Base-by-base conservation (phyloP, 306 rosid genomes). In the Erythrophleum fordii region DNA sequence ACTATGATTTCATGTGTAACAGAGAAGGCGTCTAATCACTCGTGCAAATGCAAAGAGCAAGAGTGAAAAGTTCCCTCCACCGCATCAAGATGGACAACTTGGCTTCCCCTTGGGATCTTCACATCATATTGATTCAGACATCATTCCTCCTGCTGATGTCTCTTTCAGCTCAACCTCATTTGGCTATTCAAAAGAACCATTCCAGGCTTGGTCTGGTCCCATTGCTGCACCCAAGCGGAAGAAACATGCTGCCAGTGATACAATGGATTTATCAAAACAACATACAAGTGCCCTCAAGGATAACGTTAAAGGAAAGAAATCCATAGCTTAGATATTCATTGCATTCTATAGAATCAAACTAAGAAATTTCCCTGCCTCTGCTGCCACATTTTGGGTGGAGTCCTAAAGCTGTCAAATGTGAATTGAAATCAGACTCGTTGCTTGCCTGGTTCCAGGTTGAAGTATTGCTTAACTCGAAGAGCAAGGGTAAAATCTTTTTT, bases 11-110 rank as follows among this genome's bases (percentile, higher is more conserved):
- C 53, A 31, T 80, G 64, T 83, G 79, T 66, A 81, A 81, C 98
- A 94, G 98, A 91, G 94, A 73, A 79, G 98, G 79, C 96, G 97
- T 56, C 85, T 91, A 71, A 91, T 94, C 73, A 86, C 89, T 16
- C 98, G 90, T 73, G 92, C 94, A 82, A 92, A 94, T 71, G 98
- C 97, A 26, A 94, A 92, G 89, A 94, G 98, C 94, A 94, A 94
- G 89, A 94, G 98, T 45, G 98, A 94, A 82, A 94, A 94, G 86
- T 94, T 94, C 71, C 98, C 98, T 65, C 98, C 98, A 7, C 97
- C 98, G 0, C 97, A 94, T 86, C 97, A 94, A 82, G 98, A 94
- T 79, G 98, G 97, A 71, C 91, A 90, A 48, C 83, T 94, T 49
- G 96, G 98, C 61, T 88, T 85, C 78, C 92, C 93, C 28, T 81